Conservation (phyloP, 176 grass and related monocot genomes). For the Poa pratensis region DNA sequence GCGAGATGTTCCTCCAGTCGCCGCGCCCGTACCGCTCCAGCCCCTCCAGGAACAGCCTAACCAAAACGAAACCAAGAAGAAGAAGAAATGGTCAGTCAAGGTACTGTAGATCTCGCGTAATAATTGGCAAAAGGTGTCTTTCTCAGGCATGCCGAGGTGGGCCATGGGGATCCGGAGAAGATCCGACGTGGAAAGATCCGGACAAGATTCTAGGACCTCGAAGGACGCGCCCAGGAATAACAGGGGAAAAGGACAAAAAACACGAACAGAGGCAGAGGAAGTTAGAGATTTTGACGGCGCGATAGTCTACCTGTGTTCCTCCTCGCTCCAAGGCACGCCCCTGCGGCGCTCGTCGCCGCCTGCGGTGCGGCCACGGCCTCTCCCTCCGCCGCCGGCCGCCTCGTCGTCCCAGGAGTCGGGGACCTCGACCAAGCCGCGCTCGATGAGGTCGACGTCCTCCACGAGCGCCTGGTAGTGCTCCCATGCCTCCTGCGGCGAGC, state of each 20-base stretch:
- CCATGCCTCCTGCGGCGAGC: slow-evolving; percentile 57
- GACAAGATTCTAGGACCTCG: slow-evolving; percentile 23
- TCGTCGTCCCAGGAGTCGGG: slow-evolving; percentile 54
- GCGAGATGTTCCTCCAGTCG: slow-evolving; percentile 94
- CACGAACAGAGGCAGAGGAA: background rate
- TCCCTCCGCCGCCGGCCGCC: background rate
- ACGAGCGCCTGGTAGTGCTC: slow-evolving; percentile 68
- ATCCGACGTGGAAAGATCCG: slow-evolving; percentile 30
- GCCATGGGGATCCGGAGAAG: background rate
- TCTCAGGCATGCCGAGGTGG: background rate
- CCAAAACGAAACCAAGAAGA: background rate
- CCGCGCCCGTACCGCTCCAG: slow-evolving; percentile 83
- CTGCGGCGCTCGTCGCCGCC: slow-evolving; percentile 58
- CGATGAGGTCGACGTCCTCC: slow-evolving; percentile 72
- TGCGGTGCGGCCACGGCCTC: background rate
- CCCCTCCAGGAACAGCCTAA: slow-evolving; percentile 76
- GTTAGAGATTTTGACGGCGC: background rate
- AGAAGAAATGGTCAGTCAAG: background rate
- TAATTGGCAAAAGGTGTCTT: background rate
- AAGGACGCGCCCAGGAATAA: background rate
- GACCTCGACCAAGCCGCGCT: slow-evolving; percentile 60
- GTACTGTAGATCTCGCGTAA: background rate
- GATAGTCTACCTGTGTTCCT: slow-evolving; percentile 69
- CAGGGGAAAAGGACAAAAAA: slow-evolving; percentile 9
- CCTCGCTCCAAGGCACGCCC: slow-evolving; percentile 86